phyloP scores from a whole-genome alignment of 192 early-diverging fungal species.

The Phlyctochytrium arcticum region DNA sequence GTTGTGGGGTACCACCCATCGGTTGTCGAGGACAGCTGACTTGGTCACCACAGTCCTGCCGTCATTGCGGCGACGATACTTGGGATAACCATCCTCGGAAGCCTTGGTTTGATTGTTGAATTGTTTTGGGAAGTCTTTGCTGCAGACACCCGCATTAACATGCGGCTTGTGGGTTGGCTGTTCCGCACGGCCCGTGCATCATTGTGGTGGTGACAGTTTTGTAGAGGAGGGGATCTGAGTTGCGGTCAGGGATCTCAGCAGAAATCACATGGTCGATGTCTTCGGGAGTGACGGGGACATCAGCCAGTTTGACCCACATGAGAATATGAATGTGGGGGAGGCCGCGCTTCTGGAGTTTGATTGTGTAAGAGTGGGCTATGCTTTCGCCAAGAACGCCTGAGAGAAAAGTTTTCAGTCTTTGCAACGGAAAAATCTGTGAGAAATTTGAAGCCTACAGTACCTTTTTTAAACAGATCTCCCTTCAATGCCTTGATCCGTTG shows the following conservation, averaged over 20 bases:
- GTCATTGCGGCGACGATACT: not conserved
- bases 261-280: not conserved
- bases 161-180: not conserved
- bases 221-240: not conserved
- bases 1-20: conserved; percentile 1
- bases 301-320: not conserved
- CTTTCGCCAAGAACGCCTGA: not conserved
- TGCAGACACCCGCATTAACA: not conserved
- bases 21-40: not conserved
- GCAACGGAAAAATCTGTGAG: too few relatives aligned
- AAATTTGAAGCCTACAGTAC: too few relatives aligned
- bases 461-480: too few relatives aligned
- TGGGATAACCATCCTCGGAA: not conserved
- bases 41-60: not conserved
- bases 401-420: too few relatives aligned
- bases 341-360: conserved; percentile 1
- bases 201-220: not conserved
- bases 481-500: not conserved
- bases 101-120: not conserved
- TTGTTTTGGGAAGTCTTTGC: not conserved
- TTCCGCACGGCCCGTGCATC: too few relatives aligned
- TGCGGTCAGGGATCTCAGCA: not conserved
- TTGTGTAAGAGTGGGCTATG: not conserved
- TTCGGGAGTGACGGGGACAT: not conserved
- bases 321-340: not conserved